These are phyloP conservation scores for Eimeria acervulina DNA, from an alignment of 169 alveolate species.

Conservation along the genomic window DNA sequence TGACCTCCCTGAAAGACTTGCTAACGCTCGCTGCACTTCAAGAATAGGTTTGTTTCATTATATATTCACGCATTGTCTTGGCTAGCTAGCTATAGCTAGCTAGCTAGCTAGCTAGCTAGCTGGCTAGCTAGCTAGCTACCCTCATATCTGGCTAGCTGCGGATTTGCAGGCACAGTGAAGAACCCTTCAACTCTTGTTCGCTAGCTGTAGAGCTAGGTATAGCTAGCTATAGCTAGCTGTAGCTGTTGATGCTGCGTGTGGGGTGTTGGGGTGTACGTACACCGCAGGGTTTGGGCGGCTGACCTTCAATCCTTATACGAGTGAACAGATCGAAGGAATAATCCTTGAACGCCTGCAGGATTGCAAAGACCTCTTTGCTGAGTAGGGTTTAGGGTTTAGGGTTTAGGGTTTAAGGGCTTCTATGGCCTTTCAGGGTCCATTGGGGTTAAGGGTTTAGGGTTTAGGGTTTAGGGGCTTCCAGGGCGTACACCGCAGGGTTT, in stretches of 20 bases:
- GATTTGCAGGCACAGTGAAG: not conserved
- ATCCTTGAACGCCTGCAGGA: constrained; percentile 63
- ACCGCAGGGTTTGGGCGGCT: constrained; percentile 89
- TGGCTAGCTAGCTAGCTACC: too few relatives aligned
- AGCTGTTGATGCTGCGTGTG: too few relatives aligned
- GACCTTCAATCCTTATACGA: constrained; percentile 91
- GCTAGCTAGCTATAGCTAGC: not conserved
- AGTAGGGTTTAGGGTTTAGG: too few relatives aligned
- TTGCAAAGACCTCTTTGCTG: constrained; percentile 13
- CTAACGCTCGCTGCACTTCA: constrained; percentile 44
- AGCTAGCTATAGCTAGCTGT: too few relatives aligned
- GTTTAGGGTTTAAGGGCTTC: too few relatives aligned
- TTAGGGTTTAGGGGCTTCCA: too few relatives aligned
- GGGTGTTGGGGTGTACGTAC: too few relatives aligned
- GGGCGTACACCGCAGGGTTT: constrained; percentile 87
- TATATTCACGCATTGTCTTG: not conserved
- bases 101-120: too few relatives aligned
- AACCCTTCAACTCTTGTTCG: not conserved
- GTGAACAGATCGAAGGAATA: constrained; percentile 89
- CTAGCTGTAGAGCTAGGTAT: too few relatives aligned
- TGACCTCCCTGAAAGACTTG: constrained; percentile 91
- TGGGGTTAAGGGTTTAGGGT: too few relatives aligned
- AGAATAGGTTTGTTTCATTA: constrained; percentile 50
- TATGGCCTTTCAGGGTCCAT: too few relatives aligned
- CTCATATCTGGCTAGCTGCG: too few relatives aligned